Percentiles rank a stretch among this genome's conserved stretches.
Conservation (phyloP, 164 flowering plant genomes). For the Macadamia integrifolia region DNA sequence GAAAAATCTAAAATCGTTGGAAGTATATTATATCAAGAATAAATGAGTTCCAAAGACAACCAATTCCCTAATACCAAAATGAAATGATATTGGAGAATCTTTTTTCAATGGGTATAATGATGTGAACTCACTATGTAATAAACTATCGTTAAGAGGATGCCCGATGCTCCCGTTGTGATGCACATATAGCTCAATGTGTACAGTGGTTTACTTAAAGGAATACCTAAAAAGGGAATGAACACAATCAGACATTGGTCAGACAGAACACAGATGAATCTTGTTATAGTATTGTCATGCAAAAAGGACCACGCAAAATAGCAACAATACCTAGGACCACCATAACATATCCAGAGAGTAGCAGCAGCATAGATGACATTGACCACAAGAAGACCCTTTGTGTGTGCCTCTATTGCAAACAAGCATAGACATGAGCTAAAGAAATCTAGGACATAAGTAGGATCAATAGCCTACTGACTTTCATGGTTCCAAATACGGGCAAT, state of each 20-base stretch:
- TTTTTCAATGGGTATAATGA: background rate
- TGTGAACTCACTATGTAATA: slow-evolving; percentile 48
- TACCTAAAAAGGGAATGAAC: slow-evolving; percentile 32
- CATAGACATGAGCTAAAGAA: slow-evolving; percentile 6
- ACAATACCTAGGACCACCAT: slow-evolving; percentile 41
- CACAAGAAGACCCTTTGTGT: slow-evolving; percentile 40
- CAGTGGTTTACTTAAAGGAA: slow-evolving; percentile 61
- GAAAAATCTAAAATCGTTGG: too few species aligned
- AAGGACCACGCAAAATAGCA: background rate
- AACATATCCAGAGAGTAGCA: slow-evolving; percentile 43
- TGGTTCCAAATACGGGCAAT: background rate
- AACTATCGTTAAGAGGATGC: slow-evolving; percentile 47
- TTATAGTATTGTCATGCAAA: background rate
- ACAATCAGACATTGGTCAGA: background rate
- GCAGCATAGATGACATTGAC: slow-evolving; percentile 39
- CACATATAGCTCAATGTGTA: slow-evolving; percentile 75
- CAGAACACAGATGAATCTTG: background rate
- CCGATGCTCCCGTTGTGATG: slow-evolving; percentile 66
- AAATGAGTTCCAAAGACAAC: too few species aligned
- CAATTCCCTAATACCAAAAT: too few species aligned
- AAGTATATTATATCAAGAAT: too few species aligned
- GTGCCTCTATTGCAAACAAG: slow-evolving; percentile 33
- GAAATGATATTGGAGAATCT: too few species aligned
- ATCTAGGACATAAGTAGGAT: slow-evolving; percentile 1
- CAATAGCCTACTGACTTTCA: too few species aligned